These are phyloP conservation scores for Vanrija sp. DNA, from an alignment of 1,284 basidiomycete genomes.

Conservation along the genomic window DNA sequence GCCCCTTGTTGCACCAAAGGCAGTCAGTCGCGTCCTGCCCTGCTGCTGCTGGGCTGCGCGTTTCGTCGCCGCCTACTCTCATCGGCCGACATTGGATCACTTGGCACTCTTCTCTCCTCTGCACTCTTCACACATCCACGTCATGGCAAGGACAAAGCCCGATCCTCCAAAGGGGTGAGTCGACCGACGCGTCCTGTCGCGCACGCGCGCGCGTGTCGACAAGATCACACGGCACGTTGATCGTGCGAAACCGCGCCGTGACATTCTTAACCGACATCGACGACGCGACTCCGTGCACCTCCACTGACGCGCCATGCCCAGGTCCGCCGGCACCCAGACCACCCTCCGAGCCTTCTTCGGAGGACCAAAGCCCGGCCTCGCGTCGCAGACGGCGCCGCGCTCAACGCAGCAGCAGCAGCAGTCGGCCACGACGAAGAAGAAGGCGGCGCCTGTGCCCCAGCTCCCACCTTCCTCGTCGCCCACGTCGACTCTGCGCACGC, in stretches of 20 bases:
- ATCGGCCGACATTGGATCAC: neutral
- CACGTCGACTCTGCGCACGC: slow-evolving; percentile 24
- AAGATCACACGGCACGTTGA: neutral
- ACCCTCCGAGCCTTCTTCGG: slow-evolving; percentile 50
- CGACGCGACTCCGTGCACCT: too few species aligned
- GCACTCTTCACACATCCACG: neutral
- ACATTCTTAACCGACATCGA: neutral
- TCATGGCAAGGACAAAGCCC: slow-evolving; percentile 18
- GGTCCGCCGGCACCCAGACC: slow-evolving; percentile 29
- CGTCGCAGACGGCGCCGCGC: neutral
- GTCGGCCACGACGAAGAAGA: neutral
- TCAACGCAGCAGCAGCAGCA: neutral
- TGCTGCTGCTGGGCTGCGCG: neutral
- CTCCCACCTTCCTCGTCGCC: slow-evolving; percentile 20
- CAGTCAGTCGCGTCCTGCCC: neutral
- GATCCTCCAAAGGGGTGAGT: slow-evolving; percentile 20
- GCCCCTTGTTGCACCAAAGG: too few species aligned
- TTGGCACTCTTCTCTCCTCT: neutral
- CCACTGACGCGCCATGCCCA: slow-evolving; percentile 3
- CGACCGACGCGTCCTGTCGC: neutral
- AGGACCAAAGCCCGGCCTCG: slow-evolving; percentile 32
- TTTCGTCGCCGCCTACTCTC: neutral
- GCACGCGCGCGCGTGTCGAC: too few species aligned
- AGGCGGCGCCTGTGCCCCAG: slow-evolving; percentile 20
- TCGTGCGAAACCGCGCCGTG: neutral